Evolutionary conservation across 2,329 filamentous ascomycete species (phyloP).

Genomic region (Colletotrichum spaethianum): DNA sequence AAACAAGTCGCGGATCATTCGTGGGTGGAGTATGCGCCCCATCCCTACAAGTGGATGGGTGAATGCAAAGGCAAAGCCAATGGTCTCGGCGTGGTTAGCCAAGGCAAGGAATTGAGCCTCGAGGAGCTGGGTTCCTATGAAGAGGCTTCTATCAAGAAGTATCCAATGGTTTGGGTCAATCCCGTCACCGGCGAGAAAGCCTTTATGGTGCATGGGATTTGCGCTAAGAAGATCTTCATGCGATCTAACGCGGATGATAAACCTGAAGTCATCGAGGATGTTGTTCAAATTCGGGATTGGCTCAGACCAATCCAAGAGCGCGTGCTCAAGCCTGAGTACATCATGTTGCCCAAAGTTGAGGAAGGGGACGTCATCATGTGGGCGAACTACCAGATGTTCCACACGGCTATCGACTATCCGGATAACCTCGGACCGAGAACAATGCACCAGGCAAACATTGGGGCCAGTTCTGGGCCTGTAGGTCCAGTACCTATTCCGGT

Average conservation of each 20-base stretch:
- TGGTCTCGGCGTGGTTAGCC: slow-evolving; percentile 55
- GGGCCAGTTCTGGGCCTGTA: slow-evolving; percentile 44
- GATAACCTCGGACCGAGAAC: slow-evolving; percentile 53
- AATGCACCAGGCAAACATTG: slow-evolving; percentile 63
- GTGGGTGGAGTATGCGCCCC: slow-evolving; percentile 62
- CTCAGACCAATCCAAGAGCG: slow-evolving; percentile 55
- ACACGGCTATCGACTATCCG: slow-evolving; percentile 60
- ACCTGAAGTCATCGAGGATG: slow-evolving; percentile 54
- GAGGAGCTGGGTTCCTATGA: slow-evolving; percentile 56
- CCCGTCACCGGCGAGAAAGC: slow-evolving; percentile 57
- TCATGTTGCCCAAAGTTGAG: slow-evolving; percentile 55
- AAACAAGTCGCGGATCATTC: slow-evolving; percentile 56
- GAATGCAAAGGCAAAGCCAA: slow-evolving; percentile 56
- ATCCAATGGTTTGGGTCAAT: slow-evolving; percentile 64
- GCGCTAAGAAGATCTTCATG: slow-evolving; percentile 55
- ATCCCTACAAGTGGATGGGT: slow-evolving; percentile 61
- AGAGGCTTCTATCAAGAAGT: slow-evolving; percentile 54
- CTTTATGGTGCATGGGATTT: slow-evolving; percentile 60
- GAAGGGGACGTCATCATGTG: slow-evolving; percentile 61
- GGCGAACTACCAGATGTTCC: slow-evolving; percentile 60
- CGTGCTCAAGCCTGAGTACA: slow-evolving; percentile 58
- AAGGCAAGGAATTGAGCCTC: slow-evolving; percentile 55
- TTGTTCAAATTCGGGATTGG: slow-evolving; percentile 53
- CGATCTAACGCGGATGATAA: slow-evolving; percentile 51
- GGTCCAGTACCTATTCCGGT: slow-evolving; percentile 26